Percentiles rank a stretch among this genome's conserved stretches.
These are phyloP conservation scores for Fusarium sp. DNA, from an alignment of 2,329 filamentous ascomycete species.

Conservation along the genomic window DNA sequence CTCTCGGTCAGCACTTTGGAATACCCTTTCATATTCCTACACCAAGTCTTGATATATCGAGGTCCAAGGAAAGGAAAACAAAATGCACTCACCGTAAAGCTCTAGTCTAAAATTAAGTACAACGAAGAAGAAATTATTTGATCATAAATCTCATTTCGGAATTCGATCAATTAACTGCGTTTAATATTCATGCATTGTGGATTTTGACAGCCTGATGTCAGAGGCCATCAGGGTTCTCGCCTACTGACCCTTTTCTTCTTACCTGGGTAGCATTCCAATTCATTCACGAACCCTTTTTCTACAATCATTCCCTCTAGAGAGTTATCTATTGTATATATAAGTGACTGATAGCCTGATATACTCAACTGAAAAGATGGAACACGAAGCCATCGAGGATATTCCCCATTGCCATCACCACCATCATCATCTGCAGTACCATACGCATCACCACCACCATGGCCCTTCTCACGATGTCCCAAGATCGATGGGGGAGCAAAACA, in stretches of 20 bases:
- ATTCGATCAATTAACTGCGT: neutral
- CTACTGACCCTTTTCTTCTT: conserved; percentile 18
- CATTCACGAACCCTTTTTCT: neutral
- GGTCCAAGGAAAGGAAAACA: no score
- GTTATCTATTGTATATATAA: neutral
- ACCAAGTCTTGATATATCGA: no score
- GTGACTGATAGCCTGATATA: neutral
- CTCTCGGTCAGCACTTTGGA: no score
- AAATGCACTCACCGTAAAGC: no score
- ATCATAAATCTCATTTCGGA: neutral
- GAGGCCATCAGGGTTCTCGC: conserved; percentile 11
- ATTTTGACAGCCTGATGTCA: conserved; percentile 1
- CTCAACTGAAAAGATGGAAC: conserved; percentile 12
- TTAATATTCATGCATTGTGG: neutral
- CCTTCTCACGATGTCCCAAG: conserved; percentile 24
- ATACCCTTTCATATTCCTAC: no score
- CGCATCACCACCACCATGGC: conserved; percentile 44
- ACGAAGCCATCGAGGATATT: conserved; percentile 16
- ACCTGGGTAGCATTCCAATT: neutral
- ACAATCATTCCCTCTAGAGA: no score
- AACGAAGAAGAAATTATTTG: neutral
- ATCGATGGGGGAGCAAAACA: conserved; percentile 45
- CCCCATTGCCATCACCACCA: conserved; percentile 40
- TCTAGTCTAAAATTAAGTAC: neutral
- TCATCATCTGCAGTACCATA: conserved; percentile 41